A percentile compares a stretch with the other conserved stretches of the same genome.
Evolutionary conservation across 2,329 filamentous ascomycete genomes (phyloP).

Genomic region (Aspergillus sp.): DNA sequence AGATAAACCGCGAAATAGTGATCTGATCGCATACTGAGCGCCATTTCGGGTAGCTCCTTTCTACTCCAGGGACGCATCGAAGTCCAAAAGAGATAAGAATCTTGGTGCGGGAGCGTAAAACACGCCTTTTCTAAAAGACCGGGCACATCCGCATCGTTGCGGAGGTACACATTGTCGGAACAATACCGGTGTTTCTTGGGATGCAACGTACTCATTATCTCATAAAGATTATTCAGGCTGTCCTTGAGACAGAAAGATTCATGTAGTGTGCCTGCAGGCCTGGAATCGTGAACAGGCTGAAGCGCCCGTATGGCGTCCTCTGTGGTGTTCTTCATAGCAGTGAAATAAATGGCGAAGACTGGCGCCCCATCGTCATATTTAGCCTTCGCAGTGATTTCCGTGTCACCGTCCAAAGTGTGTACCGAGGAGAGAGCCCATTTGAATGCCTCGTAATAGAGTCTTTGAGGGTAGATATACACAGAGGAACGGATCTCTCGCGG

Average conservation of each 20-base stretch:
- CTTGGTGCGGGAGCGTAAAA: constrained; percentile 47
- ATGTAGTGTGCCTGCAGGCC: constrained; percentile 38
- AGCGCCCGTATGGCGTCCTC: constrained; percentile 18
- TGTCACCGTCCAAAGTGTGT: constrained; percentile 17
- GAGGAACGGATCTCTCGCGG: constrained; percentile 31
- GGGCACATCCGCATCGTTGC: constrained; percentile 48
- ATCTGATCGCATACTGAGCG: constrained; percentile 55
- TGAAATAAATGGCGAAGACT: constrained; percentile 15
- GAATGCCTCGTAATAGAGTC: constrained; percentile 47
- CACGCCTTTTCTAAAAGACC: constrained; percentile 49
- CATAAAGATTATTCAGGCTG: constrained; percentile 34
- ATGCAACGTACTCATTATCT: constrained; percentile 47
- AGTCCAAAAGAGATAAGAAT: constrained; percentile 52
- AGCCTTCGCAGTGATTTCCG: constrained; percentile 30
- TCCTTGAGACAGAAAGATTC: constrained; percentile 39
- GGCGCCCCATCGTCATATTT: constrained; percentile 36
- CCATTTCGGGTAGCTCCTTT: constrained; percentile 50
- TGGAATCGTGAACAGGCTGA: constrained; percentile 24
- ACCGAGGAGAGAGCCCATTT: constrained; percentile 44
- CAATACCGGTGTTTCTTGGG: constrained; percentile 51
- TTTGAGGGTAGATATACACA: constrained; percentile 50
- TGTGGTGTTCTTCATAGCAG: constrained; percentile 15
- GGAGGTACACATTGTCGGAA: constrained; percentile 53
- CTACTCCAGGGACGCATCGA: constrained; percentile 52
- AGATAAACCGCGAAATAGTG: constrained; percentile 58